Base-by-base conservation (phyloP, 306 rosid genomes). In the Parietaria judaica region DNA sequence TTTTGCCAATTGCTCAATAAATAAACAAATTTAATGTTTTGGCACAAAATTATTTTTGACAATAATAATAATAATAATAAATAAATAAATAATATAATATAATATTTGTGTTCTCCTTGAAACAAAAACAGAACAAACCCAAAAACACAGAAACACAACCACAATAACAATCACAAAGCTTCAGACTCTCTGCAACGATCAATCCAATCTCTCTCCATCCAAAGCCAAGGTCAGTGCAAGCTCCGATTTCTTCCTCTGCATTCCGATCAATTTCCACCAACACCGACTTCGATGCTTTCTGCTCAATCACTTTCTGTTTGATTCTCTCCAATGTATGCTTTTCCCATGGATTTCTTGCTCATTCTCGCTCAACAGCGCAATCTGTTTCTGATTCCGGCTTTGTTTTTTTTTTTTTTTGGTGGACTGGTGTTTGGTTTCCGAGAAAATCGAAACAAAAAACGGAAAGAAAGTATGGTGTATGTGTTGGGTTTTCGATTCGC, bases 211-310 rank as follows among this genome's bases (percentile, higher is more conserved):
- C 79, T 91, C 81, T 76, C 80, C 76, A 85, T 81, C 81, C 77
- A 62, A 63, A 74, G 64, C 31, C 39, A 66, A 80, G 97, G 98
- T 91, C 82, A 83, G 92, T 83, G 65, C 66, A 71, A 65, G 70
- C 56, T 43, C 70, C 65, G 45, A 23, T 6, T 39, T 34, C 15
- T 43, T 67, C 51, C 37, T 41, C 14, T 68, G 70, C 74, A 74
- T 74, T 68, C 52, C 7, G 37, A 62, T 13, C 17, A 16, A 11
- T 50, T 58, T 63, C 63, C 58, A 61, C 69, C 58, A 74, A 64
- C 67, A 69, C 49, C 65, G 7, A 65, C 71, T 50, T 64, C 61
- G 54, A 6, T 41, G 51, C 5, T 41, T 49, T n/a, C 4, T 67
- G 62, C 52, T 34, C 43, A 48, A 54, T 72, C 66, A 66, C 70